Percentiles rank a stretch among this genome's conserved stretches.
Conservation (phyloP, 192 early-diverging fungal genomes). For the Dimargaris xerosporica region DNA sequence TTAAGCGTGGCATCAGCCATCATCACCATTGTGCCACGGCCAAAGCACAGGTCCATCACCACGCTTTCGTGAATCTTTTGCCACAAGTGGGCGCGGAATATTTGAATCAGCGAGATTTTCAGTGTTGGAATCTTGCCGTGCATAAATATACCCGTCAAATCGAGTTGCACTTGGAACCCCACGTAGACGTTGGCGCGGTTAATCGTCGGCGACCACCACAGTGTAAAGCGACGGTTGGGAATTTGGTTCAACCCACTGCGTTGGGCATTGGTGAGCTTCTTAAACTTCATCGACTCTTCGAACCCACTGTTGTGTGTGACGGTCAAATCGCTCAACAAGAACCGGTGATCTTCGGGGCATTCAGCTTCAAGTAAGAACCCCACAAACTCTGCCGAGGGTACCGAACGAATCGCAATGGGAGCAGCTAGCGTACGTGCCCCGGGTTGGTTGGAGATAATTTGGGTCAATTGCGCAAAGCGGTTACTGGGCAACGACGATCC, state of each 20-base stretch:
- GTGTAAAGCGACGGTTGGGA: constrained; percentile 97
- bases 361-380: constrained; percentile 4
- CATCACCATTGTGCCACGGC: constrained; percentile 40
- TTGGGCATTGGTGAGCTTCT: constrained; percentile 97
- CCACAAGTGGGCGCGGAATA: constrained; percentile 98
- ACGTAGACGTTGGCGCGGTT: constrained; percentile 98
- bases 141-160: constrained; percentile 99
- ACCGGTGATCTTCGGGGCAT: constrained; percentile 19
- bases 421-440: not conserved
- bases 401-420: not conserved
- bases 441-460: not conserved
- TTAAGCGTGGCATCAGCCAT: constrained; percentile 30
- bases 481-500: too few species aligned
- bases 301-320: constrained; percentile 45
- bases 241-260: constrained; percentile 97
- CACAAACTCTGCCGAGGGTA: not conserved
- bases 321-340: constrained; percentile 28
- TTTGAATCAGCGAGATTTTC: constrained; percentile 97
- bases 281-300: constrained; percentile 81
- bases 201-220: constrained; percentile 99
- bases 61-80: constrained; percentile 90
- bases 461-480: too few species aligned
- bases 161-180: constrained; percentile 99
- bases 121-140: constrained; percentile 99
- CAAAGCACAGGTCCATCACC: constrained; percentile 53